A percentile compares a stretch with the other conserved stretches of the same genome.
Evolutionary conservation across 192 early-diverging fungal species (phyloP).

Genomic region (Cladochytrium replicatum): DNA sequence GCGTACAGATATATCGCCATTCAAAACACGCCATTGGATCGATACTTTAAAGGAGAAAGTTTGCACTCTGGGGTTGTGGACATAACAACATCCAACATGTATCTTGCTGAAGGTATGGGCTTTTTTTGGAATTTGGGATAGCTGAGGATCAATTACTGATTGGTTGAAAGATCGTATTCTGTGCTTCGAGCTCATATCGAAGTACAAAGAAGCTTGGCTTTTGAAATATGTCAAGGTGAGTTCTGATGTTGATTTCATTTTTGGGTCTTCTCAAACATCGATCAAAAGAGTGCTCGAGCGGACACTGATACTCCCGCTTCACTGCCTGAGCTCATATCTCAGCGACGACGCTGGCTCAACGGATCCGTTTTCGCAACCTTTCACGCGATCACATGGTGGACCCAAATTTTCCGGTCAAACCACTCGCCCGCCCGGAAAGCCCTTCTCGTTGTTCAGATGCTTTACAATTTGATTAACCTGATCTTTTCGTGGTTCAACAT

Average conservation of each 20-base stretch:
- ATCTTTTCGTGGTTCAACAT: constrained; percentile 51
- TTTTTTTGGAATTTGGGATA: constrained; percentile 43
- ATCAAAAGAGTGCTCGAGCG: constrained; percentile 20
- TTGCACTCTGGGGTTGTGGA: constrained; percentile 17
- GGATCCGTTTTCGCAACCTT: constrained; percentile 56
- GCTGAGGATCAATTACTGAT: constrained; percentile 4
- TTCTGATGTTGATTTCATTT: constrained; percentile 44
- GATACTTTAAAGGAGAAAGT: constrained; percentile 63
- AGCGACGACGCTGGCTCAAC: constrained; percentile 54
- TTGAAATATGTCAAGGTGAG: constrained; percentile 37
- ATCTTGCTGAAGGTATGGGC: too few species aligned
- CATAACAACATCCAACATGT: constrained; percentile 48
- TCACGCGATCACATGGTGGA: constrained; percentile 41
- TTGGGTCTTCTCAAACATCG: constrained; percentile 39
- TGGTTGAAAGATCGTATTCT: constrained; percentile 43
- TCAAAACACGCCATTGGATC: constrained; percentile 54
- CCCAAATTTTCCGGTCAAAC: constrained; percentile 45
- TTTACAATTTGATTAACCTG: constrained; percentile 42
- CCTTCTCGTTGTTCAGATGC: constrained; percentile 38
- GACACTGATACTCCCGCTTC: constrained; percentile 51
- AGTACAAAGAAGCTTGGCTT: constrained; percentile 41
- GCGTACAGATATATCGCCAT: constrained; percentile 71
- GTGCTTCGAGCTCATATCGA: constrained; percentile 53
- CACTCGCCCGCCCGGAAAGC: constrained; percentile 42
- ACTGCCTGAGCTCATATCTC: constrained; percentile 50